Base-by-base conservation (phyloP, 371 early-diverging fungal genomes). In the Zychaea mexicana region DNA sequence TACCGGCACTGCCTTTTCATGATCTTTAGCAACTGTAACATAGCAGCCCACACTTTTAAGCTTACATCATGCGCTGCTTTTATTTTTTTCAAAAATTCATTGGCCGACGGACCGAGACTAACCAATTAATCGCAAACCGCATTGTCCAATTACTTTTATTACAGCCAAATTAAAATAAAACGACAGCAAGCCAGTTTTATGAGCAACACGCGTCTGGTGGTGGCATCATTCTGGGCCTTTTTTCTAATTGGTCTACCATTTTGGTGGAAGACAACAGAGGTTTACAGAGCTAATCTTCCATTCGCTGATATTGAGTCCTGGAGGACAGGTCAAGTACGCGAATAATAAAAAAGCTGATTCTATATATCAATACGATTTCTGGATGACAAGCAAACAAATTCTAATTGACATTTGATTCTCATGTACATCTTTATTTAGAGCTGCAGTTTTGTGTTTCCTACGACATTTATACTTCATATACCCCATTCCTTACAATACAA, bases 241-340 rank as follows among this genome's bases (percentile, higher is more conserved):
- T 77, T 94, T 13, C 72, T 92, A 15, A 36, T 94, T 21, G 94
- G 90, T 0, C 54, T 95, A 13, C 97, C 97, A 0, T 83, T 96
- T 38, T 96, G 97, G 96, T 95, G 92, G 92, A 86, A 89, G 47
- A 94, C 95, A 2, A 96, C 96, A 0, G 89, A 90, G 38, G 93
- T 97, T 0, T 92, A 96, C 69, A 86, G 96, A 47, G 96, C 97
- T 0, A 82, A 86, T 24, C 72, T 97, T 46, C 96, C 96, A 3
- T 82, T 86, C 58, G 68, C 73, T 12, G 84, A 86, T 46, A 91
- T 94, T 52, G 82, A 86, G 32, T 60, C 70, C 6, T 90, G 92
- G 91, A 68, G 72, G 27, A 61, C 71, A 24, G 74, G 81, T 69
- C 73, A 83, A 74, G 89, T 84, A 74, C 32, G 57, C 24, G 24